Evolutionary conservation across 2,329 filamentous ascomycete genomes (phyloP).

Genomic region (Cercospora sp.): DNA sequence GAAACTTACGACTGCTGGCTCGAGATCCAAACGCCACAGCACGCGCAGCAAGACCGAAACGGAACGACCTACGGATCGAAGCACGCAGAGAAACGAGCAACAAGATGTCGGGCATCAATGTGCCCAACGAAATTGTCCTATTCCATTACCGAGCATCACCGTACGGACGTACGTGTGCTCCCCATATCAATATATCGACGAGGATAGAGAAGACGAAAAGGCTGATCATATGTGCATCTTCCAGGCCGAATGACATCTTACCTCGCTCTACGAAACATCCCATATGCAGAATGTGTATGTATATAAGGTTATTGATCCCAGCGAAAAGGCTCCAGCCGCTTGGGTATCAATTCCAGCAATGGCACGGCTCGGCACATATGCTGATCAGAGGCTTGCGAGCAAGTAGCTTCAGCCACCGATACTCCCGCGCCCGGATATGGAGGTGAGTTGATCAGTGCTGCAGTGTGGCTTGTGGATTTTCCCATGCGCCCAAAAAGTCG

Average conservation of each 20-base stretch:
- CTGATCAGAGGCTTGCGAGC: conserved; percentile 12
- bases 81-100: neutral
- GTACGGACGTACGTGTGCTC: conserved; percentile 46
- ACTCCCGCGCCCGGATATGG: conserved; percentile 66
- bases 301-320: neutral
- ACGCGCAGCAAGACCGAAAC: neutral
- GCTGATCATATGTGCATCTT: neutral
- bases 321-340: neutral
- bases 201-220: neutral
- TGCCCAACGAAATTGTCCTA: conserved; percentile 55
- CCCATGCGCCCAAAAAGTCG: neutral
- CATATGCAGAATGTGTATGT: conserved; percentile 67
- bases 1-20: neutral
- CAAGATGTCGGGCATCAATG: conserved; percentile 17
- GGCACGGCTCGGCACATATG: neutral
- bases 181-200: neutral
- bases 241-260: conserved; percentile 66
- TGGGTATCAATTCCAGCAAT: neutral
- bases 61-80: neutral
- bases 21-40: neutral
- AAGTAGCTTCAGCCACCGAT: conserved; percentile 61
- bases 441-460: conserved; percentile 21
- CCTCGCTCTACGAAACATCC: conserved; percentile 63
- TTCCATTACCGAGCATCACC: conserved; percentile 69
- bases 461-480: neutral